Evolutionary conservation across 306 rosid species (phyloP).

Genomic region (Datisca glomerata): DNA sequence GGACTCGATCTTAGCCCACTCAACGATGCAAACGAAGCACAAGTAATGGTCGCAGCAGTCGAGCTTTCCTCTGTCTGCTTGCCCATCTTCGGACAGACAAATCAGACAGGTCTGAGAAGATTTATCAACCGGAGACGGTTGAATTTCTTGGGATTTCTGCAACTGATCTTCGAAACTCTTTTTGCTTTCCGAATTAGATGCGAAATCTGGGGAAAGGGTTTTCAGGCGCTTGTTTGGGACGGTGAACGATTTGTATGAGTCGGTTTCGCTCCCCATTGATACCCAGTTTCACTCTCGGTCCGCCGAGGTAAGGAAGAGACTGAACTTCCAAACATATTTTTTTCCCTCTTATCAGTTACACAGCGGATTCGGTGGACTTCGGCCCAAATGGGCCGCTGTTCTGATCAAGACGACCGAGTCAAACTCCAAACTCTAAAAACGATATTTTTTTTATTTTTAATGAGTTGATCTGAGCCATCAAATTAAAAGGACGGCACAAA

Average conservation of each 20-base stretch:
- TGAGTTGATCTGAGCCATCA: too few species aligned
- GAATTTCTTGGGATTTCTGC: background rate
- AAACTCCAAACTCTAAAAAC: too few species aligned
- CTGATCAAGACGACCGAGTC: background rate
- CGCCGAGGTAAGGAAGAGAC: too few species aligned
- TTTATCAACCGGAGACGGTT: conserved; percentile 2
- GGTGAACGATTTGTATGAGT: conserved; percentile 1
- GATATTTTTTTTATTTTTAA: too few species aligned
- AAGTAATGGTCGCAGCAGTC: conserved; percentile 66
- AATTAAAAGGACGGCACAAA: too few species aligned
- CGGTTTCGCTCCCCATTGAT: conserved; percentile 30
- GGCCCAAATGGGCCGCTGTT: background rate
- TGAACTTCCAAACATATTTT: too few species aligned
- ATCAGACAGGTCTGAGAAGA: conserved; percentile 32
- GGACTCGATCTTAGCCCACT: conserved; percentile 72
- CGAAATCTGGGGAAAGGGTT: conserved; percentile 8
- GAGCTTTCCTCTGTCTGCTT: conserved; percentile 43
- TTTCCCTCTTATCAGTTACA: too few species aligned
- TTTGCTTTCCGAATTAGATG: background rate
- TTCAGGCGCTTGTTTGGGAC: conserved; percentile 34
- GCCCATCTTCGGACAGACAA: conserved; percentile 42
- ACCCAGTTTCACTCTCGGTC: background rate
- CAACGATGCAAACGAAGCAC: conserved; percentile 76
- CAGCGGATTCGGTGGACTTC: background rate
- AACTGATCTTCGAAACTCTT: too few species aligned